Percentiles rank a stretch among this genome's conserved stretches.
Evolutionary conservation across 352 stramenopile genomes (phyloP).

Genomic region (Phytophthora tentaculata): DNA sequence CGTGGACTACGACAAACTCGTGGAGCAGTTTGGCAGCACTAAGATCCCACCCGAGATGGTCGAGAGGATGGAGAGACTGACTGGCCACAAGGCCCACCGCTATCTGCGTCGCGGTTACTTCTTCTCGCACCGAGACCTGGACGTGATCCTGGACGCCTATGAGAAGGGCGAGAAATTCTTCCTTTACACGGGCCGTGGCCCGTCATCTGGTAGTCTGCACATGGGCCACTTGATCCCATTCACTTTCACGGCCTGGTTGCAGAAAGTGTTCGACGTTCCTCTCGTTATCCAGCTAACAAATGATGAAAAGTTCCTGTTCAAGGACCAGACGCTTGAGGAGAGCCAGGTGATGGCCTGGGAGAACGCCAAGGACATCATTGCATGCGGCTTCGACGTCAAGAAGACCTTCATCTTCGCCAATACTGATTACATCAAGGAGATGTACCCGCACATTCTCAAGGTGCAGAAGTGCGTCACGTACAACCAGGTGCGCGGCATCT

Average conservation of each 20-base stretch:
- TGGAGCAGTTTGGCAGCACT: conserved; percentile 97
- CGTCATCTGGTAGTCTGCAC: conserved; percentile 97
- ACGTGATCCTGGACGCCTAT: conserved; percentile 95
- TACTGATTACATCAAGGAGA: conserved; percentile 98
- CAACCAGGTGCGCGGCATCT: conserved; percentile 98
- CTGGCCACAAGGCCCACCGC: conserved; percentile 93
- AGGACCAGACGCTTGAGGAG: conserved; percentile 93
- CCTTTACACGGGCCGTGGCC: conserved; percentile 99
- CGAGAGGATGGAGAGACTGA: conserved; percentile 95
- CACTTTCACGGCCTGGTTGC: conserved; percentile 99
- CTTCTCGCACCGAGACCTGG: conserved; percentile 99
- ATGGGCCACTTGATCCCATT: conserved; percentile 99
- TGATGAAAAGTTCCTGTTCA: conserved; percentile 99
- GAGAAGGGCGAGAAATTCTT: conserved; percentile 98
- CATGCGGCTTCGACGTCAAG: conserved; percentile 95
- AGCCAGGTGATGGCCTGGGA: conserved; percentile 95
- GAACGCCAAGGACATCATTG: conserved; percentile 99
- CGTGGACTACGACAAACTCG: conserved; percentile 99
- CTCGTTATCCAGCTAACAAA: conserved; percentile 99
- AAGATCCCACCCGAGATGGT: conserved; percentile 95
- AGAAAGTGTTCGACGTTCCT: conserved; percentile 98
- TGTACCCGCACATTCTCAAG: conserved; percentile 99
- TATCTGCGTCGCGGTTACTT: conserved; percentile 99
- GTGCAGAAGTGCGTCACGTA: conserved; percentile 99
- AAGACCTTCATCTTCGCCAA: conserved; percentile 99